phyloP scores from a whole-genome alignment of 345 rosid species.

The Aegle marmelos region DNA sequence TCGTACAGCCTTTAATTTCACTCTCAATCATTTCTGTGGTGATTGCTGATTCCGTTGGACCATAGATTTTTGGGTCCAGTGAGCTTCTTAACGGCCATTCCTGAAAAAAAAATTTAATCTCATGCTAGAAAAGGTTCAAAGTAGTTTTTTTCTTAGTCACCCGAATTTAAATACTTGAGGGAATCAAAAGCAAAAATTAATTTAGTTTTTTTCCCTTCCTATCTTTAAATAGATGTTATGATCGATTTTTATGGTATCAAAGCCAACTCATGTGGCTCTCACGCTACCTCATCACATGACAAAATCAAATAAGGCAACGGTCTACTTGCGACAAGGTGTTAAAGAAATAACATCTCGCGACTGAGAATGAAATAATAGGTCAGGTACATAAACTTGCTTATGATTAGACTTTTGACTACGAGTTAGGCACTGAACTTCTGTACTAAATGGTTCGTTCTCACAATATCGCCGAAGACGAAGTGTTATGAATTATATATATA shows the following conservation, averaged over 20 bases:
- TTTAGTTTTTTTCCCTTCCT: no score
- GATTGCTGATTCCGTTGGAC: conserved; percentile 60
- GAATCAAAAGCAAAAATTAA: no score
- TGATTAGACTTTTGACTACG: not conserved
- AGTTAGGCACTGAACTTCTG: not conserved
- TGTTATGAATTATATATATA: not conserved
- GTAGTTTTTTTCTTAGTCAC: no score
- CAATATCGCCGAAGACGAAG: no score
- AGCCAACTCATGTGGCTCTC: no score
- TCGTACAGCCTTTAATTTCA: conserved; percentile 51
- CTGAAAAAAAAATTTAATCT: conserved; percentile 22
- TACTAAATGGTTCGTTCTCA: not conserved
- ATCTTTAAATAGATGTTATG: no score
- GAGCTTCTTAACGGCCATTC: conserved; percentile 84
- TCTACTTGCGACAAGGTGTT: no score
- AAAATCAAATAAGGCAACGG: no score
- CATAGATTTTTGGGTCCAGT: conserved; percentile 64
- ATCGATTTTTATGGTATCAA: no score
- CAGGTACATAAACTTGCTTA: not conserved
- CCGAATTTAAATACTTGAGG: no score
- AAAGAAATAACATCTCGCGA: no score
- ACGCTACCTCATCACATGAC: not conserved
- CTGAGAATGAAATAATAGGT: not conserved
- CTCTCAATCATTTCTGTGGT: conserved; percentile 52
- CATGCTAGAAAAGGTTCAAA: no score